phyloP scores from a whole-genome alignment of 2,329 filamentous ascomycete species.

The Hypoxylon sp. region DNA sequence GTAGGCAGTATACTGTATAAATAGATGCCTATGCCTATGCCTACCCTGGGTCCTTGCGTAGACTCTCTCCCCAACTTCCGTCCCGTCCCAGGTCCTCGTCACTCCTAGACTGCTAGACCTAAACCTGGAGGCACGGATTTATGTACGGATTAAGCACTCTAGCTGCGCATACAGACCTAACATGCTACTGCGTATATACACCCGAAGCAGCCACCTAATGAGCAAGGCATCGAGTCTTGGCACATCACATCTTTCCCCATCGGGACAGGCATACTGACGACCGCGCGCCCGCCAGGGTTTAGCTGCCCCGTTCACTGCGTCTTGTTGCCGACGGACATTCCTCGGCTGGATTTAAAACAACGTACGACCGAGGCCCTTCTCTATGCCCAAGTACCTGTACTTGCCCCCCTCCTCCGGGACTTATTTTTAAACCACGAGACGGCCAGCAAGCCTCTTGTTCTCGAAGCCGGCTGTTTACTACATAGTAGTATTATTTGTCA shows the following conservation, averaged over 20 bases:
- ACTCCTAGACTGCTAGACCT: too few relatives aligned
- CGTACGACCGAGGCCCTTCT: neutral
- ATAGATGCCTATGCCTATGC: too few relatives aligned
- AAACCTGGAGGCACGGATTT: too few relatives aligned
- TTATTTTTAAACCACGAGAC: slow-evolving; percentile 32
- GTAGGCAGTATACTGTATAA: too few relatives aligned
- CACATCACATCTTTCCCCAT: neutral
- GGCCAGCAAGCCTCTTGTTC: slow-evolving; percentile 1
- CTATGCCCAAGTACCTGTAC: neutral
- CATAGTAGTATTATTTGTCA: slow-evolving; percentile 5
- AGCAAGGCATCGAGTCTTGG: neutral
- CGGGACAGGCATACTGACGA: neutral
- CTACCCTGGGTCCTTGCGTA: too few relatives aligned
- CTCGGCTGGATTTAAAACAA: slow-evolving; percentile 32
- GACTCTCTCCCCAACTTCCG: too few relatives aligned
- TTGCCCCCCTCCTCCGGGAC: slow-evolving; percentile 7
- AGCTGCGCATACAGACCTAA: too few relatives aligned
- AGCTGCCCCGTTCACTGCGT: slow-evolving; percentile 7
- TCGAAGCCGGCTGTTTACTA: slow-evolving; percentile 5
- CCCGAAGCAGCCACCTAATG: neutral
- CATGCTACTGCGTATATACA: neutral
- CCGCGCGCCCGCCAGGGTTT: neutral
- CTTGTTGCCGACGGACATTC: slow-evolving; percentile 17
- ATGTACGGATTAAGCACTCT: too few relatives aligned
- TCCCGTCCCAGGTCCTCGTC: too few relatives aligned